A percentile compares a stretch with the other conserved stretches of the same genome.
phyloP scores from a whole-genome alignment of 805 yeast genomes.

The Saccharomycopsis sp. region DNA sequence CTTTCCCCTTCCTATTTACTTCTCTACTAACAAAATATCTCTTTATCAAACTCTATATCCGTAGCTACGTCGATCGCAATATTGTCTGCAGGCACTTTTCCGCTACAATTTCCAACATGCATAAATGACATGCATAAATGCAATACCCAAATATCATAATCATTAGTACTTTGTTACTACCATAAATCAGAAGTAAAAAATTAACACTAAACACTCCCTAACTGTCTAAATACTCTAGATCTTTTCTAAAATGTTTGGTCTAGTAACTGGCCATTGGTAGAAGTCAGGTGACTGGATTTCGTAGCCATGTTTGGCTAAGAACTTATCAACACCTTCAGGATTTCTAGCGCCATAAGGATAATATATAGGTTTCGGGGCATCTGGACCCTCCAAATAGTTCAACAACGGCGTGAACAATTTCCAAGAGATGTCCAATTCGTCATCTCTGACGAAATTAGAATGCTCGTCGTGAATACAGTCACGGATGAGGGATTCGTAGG shows the following conservation, averaged over 20 bases:
- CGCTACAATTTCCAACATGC: background rate
- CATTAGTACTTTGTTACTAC: background rate
- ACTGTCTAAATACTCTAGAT: slow-evolving; percentile 3
- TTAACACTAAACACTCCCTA: background rate
- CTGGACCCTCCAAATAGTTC: slow-evolving; percentile 64
- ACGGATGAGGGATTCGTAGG: slow-evolving; percentile 90
- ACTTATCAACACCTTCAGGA: slow-evolving; percentile 58
- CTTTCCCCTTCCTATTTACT: background rate
- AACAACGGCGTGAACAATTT: slow-evolving; percentile 85
- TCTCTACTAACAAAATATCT: background rate
- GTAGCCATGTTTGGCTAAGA: slow-evolving; percentile 66
- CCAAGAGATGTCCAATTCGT: slow-evolving; percentile 94
- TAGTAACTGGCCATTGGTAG: slow-evolving; percentile 90
- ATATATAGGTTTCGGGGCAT: slow-evolving; percentile 56
- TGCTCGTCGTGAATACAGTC: slow-evolving; percentile 90
- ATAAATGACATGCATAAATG: too few relatives aligned
- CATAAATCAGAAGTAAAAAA: too few relatives aligned
- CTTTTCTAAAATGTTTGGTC: slow-evolving; percentile 29
- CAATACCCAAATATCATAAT: too few relatives aligned
- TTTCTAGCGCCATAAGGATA: slow-evolving; percentile 93
- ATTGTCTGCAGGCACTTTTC: background rate
- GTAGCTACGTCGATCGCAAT: background rate
- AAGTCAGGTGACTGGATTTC: slow-evolving; percentile 52
- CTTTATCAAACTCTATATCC: background rate
- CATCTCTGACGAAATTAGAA: slow-evolving; percentile 96